Conservation (phyloP, 2,329 filamentous ascomycete species). For the Sporothrix pallida region DNA sequence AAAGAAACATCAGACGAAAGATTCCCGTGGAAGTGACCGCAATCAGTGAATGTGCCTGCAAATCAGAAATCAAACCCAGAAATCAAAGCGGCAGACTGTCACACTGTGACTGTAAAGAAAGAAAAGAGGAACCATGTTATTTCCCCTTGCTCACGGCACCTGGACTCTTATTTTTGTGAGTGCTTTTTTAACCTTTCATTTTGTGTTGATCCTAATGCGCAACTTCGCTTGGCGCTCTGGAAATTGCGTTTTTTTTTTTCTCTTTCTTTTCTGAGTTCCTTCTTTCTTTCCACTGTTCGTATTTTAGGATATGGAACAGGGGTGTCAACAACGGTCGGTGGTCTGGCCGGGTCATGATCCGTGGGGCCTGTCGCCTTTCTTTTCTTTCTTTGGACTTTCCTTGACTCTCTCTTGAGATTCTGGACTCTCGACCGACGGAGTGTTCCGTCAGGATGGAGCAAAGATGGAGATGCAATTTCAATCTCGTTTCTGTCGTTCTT, state of each 20-base stretch:
- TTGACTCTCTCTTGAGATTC: background rate
- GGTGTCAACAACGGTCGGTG: background rate
- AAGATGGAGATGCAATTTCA: conserved; percentile 20
- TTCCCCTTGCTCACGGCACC: background rate
- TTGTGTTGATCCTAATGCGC: conserved; percentile 23
- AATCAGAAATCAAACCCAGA: too few relatives aligned
- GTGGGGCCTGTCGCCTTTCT: background rate
- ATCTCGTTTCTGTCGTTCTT: background rate
- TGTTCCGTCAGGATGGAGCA: conserved; percentile 17
- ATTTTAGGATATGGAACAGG: conserved; percentile 16
- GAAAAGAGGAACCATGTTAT: background rate
- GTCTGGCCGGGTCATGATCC: conserved; percentile 15
- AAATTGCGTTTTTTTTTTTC: conserved; percentile 2
- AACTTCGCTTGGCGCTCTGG: conserved; percentile 23
- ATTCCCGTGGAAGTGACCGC: background rate
- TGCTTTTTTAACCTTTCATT: background rate
- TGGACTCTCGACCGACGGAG: background rate
- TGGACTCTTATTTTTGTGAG: background rate
- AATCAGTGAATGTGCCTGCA: too few relatives aligned
- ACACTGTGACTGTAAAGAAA: background rate
- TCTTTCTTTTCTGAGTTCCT: background rate
- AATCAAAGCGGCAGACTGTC: background rate
- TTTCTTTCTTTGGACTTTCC: background rate
- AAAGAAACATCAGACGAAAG: conserved; percentile 10
- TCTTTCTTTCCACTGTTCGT: background rate